Conservation (phyloP, 2,329 filamentous ascomycete genomes). For the Apiospora koreana region DNA sequence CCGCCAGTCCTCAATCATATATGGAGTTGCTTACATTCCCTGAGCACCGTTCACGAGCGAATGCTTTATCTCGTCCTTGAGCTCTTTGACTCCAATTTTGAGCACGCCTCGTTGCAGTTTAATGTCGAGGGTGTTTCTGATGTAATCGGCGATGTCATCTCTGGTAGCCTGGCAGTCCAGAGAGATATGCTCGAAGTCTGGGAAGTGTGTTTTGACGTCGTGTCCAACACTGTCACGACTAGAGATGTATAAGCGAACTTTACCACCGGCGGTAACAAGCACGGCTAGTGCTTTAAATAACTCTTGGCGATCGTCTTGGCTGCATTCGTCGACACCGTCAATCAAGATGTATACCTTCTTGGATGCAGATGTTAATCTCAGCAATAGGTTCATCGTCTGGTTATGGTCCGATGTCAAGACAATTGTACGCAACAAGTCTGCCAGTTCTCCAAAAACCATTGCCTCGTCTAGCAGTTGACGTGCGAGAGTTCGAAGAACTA, state of each 20-base stretch:
- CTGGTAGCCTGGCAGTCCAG: slow-evolving; percentile 13
- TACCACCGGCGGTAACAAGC: slow-evolving; percentile 19
- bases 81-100: slow-evolving; percentile 13
- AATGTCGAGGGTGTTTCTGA: slow-evolving; percentile 19
- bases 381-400: slow-evolving; percentile 8
- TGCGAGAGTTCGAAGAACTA: slow-evolving; percentile 24
- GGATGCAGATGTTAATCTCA: slow-evolving; percentile 6
- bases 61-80: slow-evolving; percentile 26
- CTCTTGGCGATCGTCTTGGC: slow-evolving; percentile 19
- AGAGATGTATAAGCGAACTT: slow-evolving; percentile 12
- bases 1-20: not conserved
- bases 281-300: slow-evolving; percentile 19
- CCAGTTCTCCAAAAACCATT: slow-evolving; percentile 17
- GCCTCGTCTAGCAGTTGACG: slow-evolving; percentile 21
- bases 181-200: slow-evolving; percentile 15
- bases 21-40: slow-evolving; percentile 31
- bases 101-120: slow-evolving; percentile 17
- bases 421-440: not conserved
- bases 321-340: slow-evolving; percentile 32
- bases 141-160: slow-evolving; percentile 24
- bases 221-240: slow-evolving; percentile 17
- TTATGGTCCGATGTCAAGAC: not conserved
- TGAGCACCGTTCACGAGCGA: slow-evolving; percentile 29
- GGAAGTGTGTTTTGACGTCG: slow-evolving; percentile 14
- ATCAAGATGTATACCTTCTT: slow-evolving; percentile 25